Evolutionary conservation across 768 basidiomycete species (phyloP), one percentile per base, ranked within the genome.

Genomic region (Trametes villosa): DNA sequence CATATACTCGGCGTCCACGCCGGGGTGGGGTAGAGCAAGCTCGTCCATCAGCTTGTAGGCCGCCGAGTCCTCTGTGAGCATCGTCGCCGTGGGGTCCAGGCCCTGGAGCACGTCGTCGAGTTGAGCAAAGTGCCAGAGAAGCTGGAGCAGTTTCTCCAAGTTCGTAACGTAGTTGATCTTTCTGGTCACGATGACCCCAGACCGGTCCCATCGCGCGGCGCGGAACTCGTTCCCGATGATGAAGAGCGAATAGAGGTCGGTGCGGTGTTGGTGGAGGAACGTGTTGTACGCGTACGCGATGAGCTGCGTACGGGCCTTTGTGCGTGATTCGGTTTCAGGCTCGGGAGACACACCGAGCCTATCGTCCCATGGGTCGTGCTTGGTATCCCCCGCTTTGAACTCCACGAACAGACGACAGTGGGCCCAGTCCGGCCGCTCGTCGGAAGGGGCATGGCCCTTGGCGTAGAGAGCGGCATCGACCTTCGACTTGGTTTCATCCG

Each of bases 191-290:
- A 53, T 30, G 15, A 30, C 36, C 7, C 50, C 58, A 2, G 58
- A 53, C 22, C 44, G 15, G 20, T 59, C 58, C 51, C 51, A 59
- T 12, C 58, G 58, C 11, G 38, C 9, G 26, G 49, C 5, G 22
- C 58, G 58, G 24, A 50, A 9, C 2, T 31, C 33, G 38, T 36
- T 20, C 2, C 47, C 47, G 29, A 50, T 29, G 48, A 58, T 20
- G 40, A 50, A 22, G 40, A 51, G 22, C 38, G 34, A 18, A 40
- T 42, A 38, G 38, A 58, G 38, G n/a, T 20, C 24, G 5, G 26
- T 47, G 12, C 57, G 57, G 17, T 58, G 57, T 30, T 58, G 57
- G 13, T 18, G 4, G 30, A 15, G 17, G 40, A 58, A 44, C 3
- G 40, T 27, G 22, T 42, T 26, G 12, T 55, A 26, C 13, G 54